Evolutionary conservation across 352 stramenopile genomes (phyloP), one percentile per base, ranked within the genome.

Genomic region (Phytophthora sp.): DNA sequence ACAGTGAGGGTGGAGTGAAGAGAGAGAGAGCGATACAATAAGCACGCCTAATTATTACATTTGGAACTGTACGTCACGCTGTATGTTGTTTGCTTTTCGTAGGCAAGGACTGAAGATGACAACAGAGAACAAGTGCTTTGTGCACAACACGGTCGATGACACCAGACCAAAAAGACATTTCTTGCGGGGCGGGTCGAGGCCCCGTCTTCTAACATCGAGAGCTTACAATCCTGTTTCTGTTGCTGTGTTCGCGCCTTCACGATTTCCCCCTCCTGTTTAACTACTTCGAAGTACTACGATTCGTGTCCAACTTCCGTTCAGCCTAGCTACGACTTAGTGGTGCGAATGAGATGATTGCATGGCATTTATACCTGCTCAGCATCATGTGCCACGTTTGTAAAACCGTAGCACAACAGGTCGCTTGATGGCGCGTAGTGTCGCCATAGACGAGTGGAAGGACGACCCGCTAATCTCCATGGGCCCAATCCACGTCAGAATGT

Each of bases 371-470:
- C 13, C 28, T 48, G 43, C 50, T 46, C 31, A 60, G 18, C 62
- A 68, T 65, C 62, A 76, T 69, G 67, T 69, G 20, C 58, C 58
- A 39, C 76, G 76, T 59, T 79, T 77, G 63, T 73, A 82, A 66
- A 96, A 96, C 1, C 87, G 84, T 46, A 96, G 69, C 42, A 93
- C 82, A 1, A 94, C 85, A 12, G 87, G 87, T 27, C 87, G 87
- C 64, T 92, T 92, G 26, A 93, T 75, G 4, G 84, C 87, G 15
- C 85, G 85, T 43, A 96, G 59, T 31, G 84, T 91, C 18, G 86
- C 83, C 84, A 96, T 96, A 11, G 85, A 94, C 59, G 82, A 83
- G 49, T 96, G 85, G 59, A 96, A 96, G 18, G 84, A 83, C 32
- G 83, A 88, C 13, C 82, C 77, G 32, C 72, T 69, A 51, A 96